Conservation (phyloP, 2,329 filamentous ascomycete genomes). For the Pestalotiopsis sp. region DNA sequence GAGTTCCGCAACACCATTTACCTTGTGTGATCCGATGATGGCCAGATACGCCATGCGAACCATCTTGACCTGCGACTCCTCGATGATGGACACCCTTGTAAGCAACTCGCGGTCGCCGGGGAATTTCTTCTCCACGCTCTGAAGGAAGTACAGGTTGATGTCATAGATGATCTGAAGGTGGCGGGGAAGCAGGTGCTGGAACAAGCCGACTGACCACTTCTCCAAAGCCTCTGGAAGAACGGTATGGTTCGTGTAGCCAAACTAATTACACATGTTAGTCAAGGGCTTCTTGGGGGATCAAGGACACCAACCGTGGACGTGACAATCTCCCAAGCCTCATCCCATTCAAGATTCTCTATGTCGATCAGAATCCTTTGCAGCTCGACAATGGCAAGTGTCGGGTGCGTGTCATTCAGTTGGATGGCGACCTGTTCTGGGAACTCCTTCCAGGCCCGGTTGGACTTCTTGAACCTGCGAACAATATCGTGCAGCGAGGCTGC, state of each 20-base stretch:
- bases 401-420: slow-evolving; percentile 97
- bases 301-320: slow-evolving; percentile 60
- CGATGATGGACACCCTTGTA: slow-evolving; percentile 89
- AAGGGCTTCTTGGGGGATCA: slow-evolving; percentile 16
- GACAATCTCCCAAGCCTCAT: slow-evolving; percentile 85
- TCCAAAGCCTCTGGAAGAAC: slow-evolving; percentile 95
- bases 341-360: slow-evolving; percentile 89
- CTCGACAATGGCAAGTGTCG: slow-evolving; percentile 94
- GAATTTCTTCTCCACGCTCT: slow-evolving; percentile 86
- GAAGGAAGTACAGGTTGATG: slow-evolving; percentile 93
- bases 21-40: slow-evolving; percentile 97
- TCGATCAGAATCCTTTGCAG: slow-evolving; percentile 91
- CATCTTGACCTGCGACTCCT: slow-evolving; percentile 97
- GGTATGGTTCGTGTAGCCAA: slow-evolving; percentile 98
- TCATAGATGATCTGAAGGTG: slow-evolving; percentile 98
- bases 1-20: slow-evolving; percentile 96
- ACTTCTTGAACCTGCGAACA: slow-evolving; percentile 97
- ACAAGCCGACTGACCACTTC: slow-evolving; percentile 94
- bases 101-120: slow-evolving; percentile 89
- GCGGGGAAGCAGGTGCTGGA: slow-evolving; percentile 90
- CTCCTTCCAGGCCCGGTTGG: slow-evolving; percentile 85
- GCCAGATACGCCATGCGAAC: slow-evolving; percentile 96
- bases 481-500: slow-evolving; percentile 96
- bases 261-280: slow-evolving; percentile 44
- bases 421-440: slow-evolving; percentile 96